Conservation (phyloP, 306 rosid genomes). For the Rosa lucieae region DNA sequence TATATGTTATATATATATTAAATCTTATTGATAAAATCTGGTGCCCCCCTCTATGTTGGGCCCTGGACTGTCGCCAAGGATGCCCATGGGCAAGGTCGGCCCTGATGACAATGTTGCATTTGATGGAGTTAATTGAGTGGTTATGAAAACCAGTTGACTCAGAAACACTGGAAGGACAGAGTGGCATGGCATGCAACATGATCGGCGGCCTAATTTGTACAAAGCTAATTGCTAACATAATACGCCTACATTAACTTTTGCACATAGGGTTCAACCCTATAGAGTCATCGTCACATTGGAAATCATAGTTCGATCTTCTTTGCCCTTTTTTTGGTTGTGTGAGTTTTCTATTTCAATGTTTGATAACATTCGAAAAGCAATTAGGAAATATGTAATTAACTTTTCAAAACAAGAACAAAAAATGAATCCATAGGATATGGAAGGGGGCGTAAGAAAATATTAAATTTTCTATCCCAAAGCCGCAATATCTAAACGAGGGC, state of each 20-base stretch:
- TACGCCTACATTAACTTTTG: background rate
- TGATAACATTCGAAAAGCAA: background rate
- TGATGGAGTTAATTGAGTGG: slow-evolving; percentile 69
- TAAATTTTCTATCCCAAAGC: no score
- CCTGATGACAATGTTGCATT: slow-evolving; percentile 37
- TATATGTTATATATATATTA: no score
- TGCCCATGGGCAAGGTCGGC: no score
- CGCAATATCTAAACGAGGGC: background rate
- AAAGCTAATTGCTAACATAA: background rate
- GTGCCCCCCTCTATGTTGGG: no score
- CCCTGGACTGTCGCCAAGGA: no score
- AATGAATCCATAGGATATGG: no score
- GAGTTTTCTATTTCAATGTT: background rate
- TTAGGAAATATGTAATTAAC: background rate
- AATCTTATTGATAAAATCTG: no score
- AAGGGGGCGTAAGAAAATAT: no score
- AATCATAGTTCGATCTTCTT: background rate
- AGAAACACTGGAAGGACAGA: background rate
- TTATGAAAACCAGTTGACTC: slow-evolving; percentile 28
- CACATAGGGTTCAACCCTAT: background rate
- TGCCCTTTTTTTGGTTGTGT: background rate
- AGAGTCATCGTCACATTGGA: background rate
- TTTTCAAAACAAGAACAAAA: no score
- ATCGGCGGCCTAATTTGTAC: background rate
- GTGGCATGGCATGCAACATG: slow-evolving; percentile 6